These are phyloP conservation scores for Fusarium dlaminii DNA, from an alignment of 2,329 filamentous ascomycete species.

Conservation along the genomic window DNA sequence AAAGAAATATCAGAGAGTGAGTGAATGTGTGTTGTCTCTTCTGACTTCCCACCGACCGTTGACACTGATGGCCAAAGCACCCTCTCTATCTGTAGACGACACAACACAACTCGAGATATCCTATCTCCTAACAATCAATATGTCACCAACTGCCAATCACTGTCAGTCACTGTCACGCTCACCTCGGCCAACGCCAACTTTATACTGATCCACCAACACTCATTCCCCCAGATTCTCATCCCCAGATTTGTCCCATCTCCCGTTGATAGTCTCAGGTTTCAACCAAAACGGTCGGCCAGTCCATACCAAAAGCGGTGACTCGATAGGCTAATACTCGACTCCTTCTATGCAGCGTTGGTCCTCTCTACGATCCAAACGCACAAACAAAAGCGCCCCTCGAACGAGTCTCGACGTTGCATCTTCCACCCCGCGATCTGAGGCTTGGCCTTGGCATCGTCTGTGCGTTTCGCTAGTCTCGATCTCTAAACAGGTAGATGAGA, in stretches of 20 bases:
- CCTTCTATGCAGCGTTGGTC: background rate
- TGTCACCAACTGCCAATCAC: background rate
- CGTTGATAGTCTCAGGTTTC: background rate
- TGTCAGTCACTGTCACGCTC: background rate
- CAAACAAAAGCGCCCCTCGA: background rate
- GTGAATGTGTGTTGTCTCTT: background rate
- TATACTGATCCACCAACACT: background rate
- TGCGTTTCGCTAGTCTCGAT: background rate
- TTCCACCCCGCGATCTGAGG: background rate
- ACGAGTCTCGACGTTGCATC: background rate
- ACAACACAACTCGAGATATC: background rate
- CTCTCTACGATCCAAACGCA: background rate
- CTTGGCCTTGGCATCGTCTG: background rate
- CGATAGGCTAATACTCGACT: constrained; percentile 1
- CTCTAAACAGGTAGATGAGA: background rate
- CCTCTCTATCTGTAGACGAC: background rate
- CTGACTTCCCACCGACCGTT: background rate
- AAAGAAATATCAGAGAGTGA: background rate
- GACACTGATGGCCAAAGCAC: background rate
- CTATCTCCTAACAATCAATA: background rate
- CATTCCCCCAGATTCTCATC: background rate
- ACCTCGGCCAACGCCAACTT: background rate
- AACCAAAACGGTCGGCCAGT: background rate
- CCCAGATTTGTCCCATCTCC: background rate
- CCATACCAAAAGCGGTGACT: background rate